Evolutionary conservation across 345 rosid species (phyloP).

Genomic region (Pelargonium nanum): DNA sequence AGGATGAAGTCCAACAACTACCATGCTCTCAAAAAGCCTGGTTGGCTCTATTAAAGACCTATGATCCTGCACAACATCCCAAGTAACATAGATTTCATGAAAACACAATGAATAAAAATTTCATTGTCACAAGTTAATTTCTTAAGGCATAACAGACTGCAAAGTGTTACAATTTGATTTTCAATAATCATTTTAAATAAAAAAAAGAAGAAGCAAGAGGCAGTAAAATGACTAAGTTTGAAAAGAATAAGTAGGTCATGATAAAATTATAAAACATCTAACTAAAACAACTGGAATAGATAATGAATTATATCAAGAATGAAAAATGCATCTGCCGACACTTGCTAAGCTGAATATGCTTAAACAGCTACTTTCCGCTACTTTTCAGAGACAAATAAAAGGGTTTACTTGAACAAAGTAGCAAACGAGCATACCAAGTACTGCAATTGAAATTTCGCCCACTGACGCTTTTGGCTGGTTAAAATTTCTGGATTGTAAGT

Average conservation of each 20-base stretch:
- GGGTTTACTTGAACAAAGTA: slow-evolving; percentile 13
- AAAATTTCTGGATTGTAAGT: slow-evolving; percentile 85
- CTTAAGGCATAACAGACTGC: no score
- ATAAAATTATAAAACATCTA: no score
- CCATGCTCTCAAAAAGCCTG: slow-evolving; percentile 85
- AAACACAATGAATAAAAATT: slow-evolving; percentile 1
- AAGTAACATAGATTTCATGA: slow-evolving; percentile 10
- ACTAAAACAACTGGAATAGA: neutral
- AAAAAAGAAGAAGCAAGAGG: no score
- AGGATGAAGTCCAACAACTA: slow-evolving; percentile 90
- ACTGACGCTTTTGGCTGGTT: slow-evolving; percentile 91
- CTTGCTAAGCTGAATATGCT: no score
- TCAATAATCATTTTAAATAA: neutral
- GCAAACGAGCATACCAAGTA: slow-evolving; percentile 45
- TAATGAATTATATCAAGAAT: neutral
- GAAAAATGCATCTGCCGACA: no score
- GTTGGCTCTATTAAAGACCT: slow-evolving; percentile 72
- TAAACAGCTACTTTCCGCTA: neutral
- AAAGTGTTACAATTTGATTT: neutral
- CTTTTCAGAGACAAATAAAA: neutral
- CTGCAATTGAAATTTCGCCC: slow-evolving; percentile 80
- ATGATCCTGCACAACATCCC: slow-evolving; percentile 55
- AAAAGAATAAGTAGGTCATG: neutral
- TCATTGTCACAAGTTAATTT: neutral
- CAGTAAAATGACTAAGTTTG: neutral